Conservation (phyloP, 129 eudicot species). For the Lonicera japonica region DNA sequence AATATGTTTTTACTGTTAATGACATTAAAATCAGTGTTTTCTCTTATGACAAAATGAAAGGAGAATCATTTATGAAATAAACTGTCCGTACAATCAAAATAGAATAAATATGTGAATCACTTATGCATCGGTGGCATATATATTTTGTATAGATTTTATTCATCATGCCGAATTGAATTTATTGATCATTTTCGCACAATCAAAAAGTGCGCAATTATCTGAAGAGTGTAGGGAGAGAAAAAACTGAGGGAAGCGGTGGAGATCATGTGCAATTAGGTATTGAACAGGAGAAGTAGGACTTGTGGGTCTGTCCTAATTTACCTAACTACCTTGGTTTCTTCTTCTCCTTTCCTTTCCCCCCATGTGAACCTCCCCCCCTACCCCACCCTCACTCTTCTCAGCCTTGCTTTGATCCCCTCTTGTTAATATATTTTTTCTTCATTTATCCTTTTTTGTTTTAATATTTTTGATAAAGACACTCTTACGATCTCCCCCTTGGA, state of each 20-base stretch:
- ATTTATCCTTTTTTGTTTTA: not conserved
- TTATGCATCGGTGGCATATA: too few species aligned
- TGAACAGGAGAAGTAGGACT: constrained; percentile 20
- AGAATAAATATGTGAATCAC: too few species aligned
- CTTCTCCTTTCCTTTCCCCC: constrained; percentile 4
- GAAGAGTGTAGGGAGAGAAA: constrained; percentile 21
- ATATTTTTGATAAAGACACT: constrained; percentile 3
- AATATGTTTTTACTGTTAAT: too few species aligned
- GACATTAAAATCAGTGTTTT: too few species aligned
- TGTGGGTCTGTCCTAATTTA: constrained; percentile 23
- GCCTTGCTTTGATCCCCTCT: too few species aligned
- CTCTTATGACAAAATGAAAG: too few species aligned
- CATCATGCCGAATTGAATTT: too few species aligned
- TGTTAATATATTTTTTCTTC: too few species aligned
- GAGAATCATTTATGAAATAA: too few species aligned
- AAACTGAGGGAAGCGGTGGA: constrained; percentile 40
- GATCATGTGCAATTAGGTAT: constrained; percentile 63
- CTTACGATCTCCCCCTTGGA: not conserved
- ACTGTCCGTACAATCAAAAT: too few species aligned
- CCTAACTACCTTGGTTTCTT: constrained; percentile 20
- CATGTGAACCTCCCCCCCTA: constrained; percentile 23
- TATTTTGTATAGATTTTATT: too few species aligned
- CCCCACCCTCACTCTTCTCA: constrained; percentile 3
- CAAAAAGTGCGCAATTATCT: constrained; percentile 13
- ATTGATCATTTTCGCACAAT: too few species aligned